Conservation (phyloP, 768 basidiomycete genomes). For the Tricholoma furcatifolium region DNA sequence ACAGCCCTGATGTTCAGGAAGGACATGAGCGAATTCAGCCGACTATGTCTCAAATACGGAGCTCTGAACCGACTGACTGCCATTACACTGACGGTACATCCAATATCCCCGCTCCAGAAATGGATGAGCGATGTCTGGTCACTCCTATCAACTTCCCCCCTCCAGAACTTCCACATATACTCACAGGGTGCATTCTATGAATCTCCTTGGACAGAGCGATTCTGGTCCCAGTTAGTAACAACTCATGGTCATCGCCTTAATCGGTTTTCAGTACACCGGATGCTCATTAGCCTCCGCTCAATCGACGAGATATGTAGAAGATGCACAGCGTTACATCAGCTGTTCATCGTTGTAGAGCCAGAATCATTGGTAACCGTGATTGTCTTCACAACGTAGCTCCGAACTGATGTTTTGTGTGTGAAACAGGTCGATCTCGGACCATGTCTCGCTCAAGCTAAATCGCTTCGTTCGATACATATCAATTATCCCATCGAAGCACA, state of each 20-base stretch:
- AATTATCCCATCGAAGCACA: slow-evolving; percentile 42
- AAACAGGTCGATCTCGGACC: slow-evolving; percentile 42
- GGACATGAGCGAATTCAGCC: slow-evolving; percentile 52
- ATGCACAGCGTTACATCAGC: slow-evolving; percentile 54
- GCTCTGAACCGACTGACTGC: slow-evolving; percentile 47
- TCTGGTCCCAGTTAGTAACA: slow-evolving; percentile 51
- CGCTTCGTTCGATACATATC: slow-evolving; percentile 59
- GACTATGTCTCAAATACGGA: slow-evolving; percentile 29
- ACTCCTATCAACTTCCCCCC: slow-evolving; percentile 29
- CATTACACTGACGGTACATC: slow-evolving; percentile 55
- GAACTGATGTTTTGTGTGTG: neutral
- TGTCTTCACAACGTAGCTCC: neutral
- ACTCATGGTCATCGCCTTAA: slow-evolving; percentile 51
- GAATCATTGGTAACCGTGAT: slow-evolving; percentile 39
- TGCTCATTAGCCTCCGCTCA: slow-evolving; percentile 49
- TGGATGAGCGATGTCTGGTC: slow-evolving; percentile 38
- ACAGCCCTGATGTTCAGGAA: slow-evolving; percentile 22
- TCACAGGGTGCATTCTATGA: slow-evolving; percentile 42
- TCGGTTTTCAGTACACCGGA: slow-evolving; percentile 63
- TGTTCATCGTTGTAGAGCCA: slow-evolving; percentile 60
- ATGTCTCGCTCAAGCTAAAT: slow-evolving; percentile 42
- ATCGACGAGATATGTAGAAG: slow-evolving; percentile 53
- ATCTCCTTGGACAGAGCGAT: slow-evolving; percentile 37
- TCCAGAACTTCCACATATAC: slow-evolving; percentile 66
- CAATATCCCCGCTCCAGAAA: slow-evolving; percentile 29